Evolutionary conservation across 257 asterid species (phyloP).

Genomic region (Lycium ferocissimum): DNA sequence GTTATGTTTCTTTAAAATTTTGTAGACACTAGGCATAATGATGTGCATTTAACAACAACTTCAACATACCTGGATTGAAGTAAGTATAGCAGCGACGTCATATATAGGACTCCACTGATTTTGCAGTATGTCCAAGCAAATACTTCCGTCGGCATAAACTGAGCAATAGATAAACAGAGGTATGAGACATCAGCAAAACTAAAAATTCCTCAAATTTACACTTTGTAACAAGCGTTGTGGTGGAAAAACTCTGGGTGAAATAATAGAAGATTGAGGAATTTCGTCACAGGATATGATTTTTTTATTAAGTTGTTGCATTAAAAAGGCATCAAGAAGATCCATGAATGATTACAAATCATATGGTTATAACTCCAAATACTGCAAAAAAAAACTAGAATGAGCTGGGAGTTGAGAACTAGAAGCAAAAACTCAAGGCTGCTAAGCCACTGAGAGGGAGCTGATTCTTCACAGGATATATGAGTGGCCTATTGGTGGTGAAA

Average conservation of each 20-base stretch:
- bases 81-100: constrained; percentile 93
- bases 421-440: no score
- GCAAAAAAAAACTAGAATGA: no score
- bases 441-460: no score
- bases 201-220: not conserved
- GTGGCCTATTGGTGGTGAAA: not conserved
- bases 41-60: not conserved
- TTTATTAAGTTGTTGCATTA: no score
- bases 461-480: not conserved
- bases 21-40: not conserved
- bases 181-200: not conserved
- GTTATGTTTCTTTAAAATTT: not conserved
- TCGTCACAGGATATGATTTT: not conserved
- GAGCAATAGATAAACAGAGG: constrained; percentile 26
- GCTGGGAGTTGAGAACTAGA: no score
- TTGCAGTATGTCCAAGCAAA: constrained; percentile 91
- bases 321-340: no score
- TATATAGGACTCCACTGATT: constrained; percentile 97
- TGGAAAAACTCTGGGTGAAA: not conserved
- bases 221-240: not conserved
- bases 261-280: not conserved
- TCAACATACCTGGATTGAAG: constrained; percentile 82
- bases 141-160: constrained; percentile 98
- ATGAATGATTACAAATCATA: no score
- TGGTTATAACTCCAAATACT: no score